phyloP scores from a whole-genome alignment of 148 eudicot genomes.

The Persicaria maculosa region DNA sequence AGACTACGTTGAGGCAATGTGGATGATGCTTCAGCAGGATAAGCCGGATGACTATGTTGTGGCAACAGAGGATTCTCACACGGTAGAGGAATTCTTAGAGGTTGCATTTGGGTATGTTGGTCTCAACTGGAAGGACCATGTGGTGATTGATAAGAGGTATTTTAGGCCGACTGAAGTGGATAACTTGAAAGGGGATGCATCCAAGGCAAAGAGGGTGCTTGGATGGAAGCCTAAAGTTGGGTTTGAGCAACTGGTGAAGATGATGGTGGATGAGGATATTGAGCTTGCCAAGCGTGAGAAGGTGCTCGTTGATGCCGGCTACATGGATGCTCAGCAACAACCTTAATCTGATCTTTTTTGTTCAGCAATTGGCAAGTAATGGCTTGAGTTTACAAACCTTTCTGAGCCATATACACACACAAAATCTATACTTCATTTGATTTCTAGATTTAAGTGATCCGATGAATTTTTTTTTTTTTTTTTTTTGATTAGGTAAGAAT shows the following conservation, averaged over 20 bases:
- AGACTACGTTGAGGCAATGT: constrained; percentile 98
- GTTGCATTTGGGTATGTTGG: constrained; percentile 81
- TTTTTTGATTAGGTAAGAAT: no score
- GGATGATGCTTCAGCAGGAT: constrained; percentile 99
- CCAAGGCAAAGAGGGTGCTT: constrained; percentile 63
- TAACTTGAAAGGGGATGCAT: constrained; percentile 80
- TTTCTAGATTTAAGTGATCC: no score
- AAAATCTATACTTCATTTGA: no score
- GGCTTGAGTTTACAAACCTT: no score
- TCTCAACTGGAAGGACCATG: constrained; percentile 82
- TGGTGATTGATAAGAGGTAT: constrained; percentile 80
- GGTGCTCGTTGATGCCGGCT: constrained; percentile 87
- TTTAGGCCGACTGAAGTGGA: constrained; percentile 96
- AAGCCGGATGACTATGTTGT: constrained; percentile 93
- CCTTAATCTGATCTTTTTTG: constrained; percentile 34
- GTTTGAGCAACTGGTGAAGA: constrained; percentile 84
- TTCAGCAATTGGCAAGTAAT: not conserved
- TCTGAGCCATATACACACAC: no score
- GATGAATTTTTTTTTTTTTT: no score
- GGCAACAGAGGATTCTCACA: constrained; percentile 90
- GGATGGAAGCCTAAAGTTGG: constrained; percentile 91
- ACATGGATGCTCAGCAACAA: constrained; percentile 93
- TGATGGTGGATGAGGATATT: constrained; percentile 96
- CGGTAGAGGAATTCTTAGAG: constrained; percentile 77
- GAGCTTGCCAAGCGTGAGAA: constrained; percentile 87